A percentile compares a stretch with the other conserved stretches of the same genome.
These are phyloP conservation scores for Epichloe baconii DNA, from an alignment of 2,329 filamentous ascomycete genomes.

Conservation along the genomic window DNA sequence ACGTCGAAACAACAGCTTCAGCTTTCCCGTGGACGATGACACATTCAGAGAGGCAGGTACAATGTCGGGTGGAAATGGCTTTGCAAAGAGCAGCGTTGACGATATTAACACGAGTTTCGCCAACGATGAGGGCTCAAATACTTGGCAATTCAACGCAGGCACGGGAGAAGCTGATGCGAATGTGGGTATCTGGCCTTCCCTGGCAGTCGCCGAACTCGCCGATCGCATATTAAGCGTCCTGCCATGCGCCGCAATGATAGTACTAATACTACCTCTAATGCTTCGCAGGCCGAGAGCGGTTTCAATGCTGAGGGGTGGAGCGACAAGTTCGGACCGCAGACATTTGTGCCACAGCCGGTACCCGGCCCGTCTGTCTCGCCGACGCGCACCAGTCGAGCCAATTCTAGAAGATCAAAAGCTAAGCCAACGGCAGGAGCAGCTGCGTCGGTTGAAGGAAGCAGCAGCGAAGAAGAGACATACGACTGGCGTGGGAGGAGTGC, in stretches of 20 bases:
- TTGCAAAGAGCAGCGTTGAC: constrained; percentile 39
- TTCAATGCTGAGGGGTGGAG: constrained; percentile 43
- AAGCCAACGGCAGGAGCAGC: constrained; percentile 35
- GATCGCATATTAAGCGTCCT: constrained; percentile 23
- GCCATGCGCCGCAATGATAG: constrained; percentile 10
- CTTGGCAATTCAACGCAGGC: constrained; percentile 41
- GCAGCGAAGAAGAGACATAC: constrained; percentile 28
- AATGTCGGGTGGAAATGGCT: constrained; percentile 17
- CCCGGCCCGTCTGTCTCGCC: constrained; percentile 29
- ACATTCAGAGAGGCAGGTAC: constrained; percentile 20
- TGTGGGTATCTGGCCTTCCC: constrained; percentile 22
- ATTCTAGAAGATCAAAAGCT: constrained; percentile 47
- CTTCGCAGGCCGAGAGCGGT: constrained; percentile 14
- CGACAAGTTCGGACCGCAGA: constrained; percentile 39
- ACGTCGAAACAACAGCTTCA: constrained; percentile 32
- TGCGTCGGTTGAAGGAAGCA: constrained; percentile 34
- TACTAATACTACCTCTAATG: constrained; percentile 11
- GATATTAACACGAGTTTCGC: constrained; percentile 51
- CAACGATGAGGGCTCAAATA: constrained; percentile 29
- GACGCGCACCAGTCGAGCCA: constrained; percentile 28
- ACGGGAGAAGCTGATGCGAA: constrained; percentile 18
- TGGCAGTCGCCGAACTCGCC: constrained; percentile 25
- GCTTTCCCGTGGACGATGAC: constrained; percentile 31
- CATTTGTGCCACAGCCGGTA: constrained; percentile 35
- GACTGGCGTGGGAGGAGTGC: constrained; percentile 23